Evolutionary conservation across 768 basidiomycete species (phyloP).

Genomic region (Cubamyces lactineus): DNA sequence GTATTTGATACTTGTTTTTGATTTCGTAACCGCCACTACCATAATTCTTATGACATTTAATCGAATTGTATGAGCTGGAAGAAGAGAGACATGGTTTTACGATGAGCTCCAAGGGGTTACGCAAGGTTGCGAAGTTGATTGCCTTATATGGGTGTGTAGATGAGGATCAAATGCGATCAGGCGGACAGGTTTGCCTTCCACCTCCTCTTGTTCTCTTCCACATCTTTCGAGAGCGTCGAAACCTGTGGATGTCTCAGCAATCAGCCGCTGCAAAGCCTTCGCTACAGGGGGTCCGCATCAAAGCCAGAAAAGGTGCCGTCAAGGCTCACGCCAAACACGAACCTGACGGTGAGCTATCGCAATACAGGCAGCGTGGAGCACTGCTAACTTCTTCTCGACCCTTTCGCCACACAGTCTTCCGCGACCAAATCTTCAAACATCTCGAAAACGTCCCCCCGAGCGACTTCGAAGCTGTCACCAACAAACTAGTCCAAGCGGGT

Average conservation of each 20-base stretch:
- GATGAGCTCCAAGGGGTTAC: too few species aligned
- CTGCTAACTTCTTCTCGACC: background rate
- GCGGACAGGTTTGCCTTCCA: background rate
- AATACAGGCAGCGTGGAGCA: constrained; percentile 8
- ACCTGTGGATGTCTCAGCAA: constrained; percentile 93
- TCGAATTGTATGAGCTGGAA: too few species aligned
- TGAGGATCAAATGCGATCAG: constrained; percentile 17
- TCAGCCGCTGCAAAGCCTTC: constrained; percentile 82
- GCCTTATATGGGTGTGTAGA: constrained; percentile 12
- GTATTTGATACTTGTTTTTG: too few species aligned
- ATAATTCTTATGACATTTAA: too few species aligned
- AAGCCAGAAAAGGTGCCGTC: constrained; percentile 90
- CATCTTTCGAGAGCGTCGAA: constrained; percentile 38
- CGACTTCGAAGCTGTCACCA: constrained; percentile 82
- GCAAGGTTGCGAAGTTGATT: constrained; percentile 8
- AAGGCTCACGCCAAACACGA: constrained; percentile 95
- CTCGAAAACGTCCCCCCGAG: constrained; percentile 78
- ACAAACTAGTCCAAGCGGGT: constrained; percentile 90
- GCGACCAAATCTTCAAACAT: constrained; percentile 91
- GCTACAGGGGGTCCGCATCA: constrained; percentile 90
- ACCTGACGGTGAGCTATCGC: constrained; percentile 56
- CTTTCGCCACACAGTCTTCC: constrained; percentile 65
- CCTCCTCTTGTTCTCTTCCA: constrained; percentile 29
- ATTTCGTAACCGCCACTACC: too few species aligned
- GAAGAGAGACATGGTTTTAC: too few species aligned